Base-by-base conservation (phyloP, 2,329 filamentous ascomycete genomes). In the Calonectria hawksworthii region DNA sequence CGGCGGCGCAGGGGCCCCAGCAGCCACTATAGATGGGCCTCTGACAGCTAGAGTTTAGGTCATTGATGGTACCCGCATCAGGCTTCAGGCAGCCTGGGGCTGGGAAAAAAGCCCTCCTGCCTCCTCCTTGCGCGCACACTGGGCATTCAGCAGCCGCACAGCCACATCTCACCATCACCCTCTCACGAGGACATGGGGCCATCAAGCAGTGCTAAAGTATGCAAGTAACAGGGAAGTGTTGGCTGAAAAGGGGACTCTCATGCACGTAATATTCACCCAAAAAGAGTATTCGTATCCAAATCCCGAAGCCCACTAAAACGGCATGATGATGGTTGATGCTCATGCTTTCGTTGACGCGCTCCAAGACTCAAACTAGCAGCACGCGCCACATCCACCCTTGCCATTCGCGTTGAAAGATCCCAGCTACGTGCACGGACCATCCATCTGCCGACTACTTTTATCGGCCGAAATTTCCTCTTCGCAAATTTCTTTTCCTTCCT, bases 381-480 rank as follows among this genome's bases (percentile, higher is more conserved):
- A 74, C 64, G 70, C 73, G 75, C 75, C 75, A 76, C 75, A 75
- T 64, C 54, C 65, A 47, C 44, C 63, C 36, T 32, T 63, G 36
- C 32, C 59, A 54, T 68, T 68, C 68, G 56, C 56, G 54, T 26
- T 41, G 47, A 69, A 77, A 70, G 68, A 71, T 74, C 74, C 74
- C 69, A 70, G 63, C 41, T 4, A 34, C 13, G 70, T 41, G 79
- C 79, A 81, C 79, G 78, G 79, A 63, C 79, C 79, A 78, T 47
- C 23, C 9, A 30, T 47, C 18, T 41, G 66, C 73, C 21, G 73
- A 70, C 28, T 75, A 66, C 75, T 75, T 81, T 81, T 81, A 71
- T 47, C 73, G 51, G 26, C 61, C 64, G 74, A 80, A 80, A 80
- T 77, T 79, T 80, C 77, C 69, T 73, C 54, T 78, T 68, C 18